Evolutionary conservation across 805 yeast species (phyloP), one percentile per base, ranked within the genome.

Genomic region (Nakazawaea pomicola): DNA sequence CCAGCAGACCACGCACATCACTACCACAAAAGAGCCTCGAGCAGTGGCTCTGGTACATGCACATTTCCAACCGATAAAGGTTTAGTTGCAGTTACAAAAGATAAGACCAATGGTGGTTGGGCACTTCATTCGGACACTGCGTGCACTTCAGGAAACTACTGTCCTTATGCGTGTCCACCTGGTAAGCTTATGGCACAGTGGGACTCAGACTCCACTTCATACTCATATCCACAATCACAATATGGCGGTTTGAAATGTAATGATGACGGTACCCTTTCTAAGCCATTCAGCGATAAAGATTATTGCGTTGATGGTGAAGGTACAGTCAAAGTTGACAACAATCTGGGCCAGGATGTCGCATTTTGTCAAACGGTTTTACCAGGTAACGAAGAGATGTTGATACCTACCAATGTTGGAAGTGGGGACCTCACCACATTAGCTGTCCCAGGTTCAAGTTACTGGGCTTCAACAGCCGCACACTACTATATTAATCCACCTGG

Each of bases 321-420:
- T 27, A 76, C 91, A 14, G 80, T 86, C n/a, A 52, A 60, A 24
- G 65, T 61, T 18, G 54, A 67, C 43, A 86, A 86, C 67, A 52
- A 58, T 9, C 79, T 83, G 14, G 69, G 69, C 31, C 46, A 64
- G 4, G 66, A 73, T 44, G 89, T 87, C 49, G 90, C 96, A 6
- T 78, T 88, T 62, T 88, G 96, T 61, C 96, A 89, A 65, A 88
- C 96, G 7, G 95, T 89, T 6, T 70, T 89, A 43, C 96, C 96
- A 18, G 96, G 96, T 50, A 85, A 87, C 61, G 96, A 88, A 66
- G 95, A 88, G 51, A 88, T 88, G 96, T 69, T 87, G 58, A 87
- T 89, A 49, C 96, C 96, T 46, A 87, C 95, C 17, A 58, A 70
- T 40, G 78, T 82, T 43, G 70, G 64, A n/a, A 62, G 69, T 11